Base-by-base conservation (phyloP, 2,329 filamentous ascomycete species). In the Periglandula ipomoeae region DNA sequence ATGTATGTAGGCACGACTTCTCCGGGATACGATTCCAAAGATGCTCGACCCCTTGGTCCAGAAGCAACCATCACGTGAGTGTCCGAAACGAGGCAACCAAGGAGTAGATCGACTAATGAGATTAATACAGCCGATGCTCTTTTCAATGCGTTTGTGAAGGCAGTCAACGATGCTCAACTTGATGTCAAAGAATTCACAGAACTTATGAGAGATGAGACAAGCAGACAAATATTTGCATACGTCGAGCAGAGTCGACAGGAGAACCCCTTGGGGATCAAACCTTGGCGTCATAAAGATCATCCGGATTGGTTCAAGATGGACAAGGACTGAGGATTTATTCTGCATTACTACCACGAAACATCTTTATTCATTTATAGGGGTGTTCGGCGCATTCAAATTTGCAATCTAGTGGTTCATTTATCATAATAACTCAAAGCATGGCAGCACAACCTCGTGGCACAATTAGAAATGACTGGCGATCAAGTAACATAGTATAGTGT, bases 231-330 rank as follows among this genome's bases (percentile, higher is more conserved):
- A 10, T 66, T 84, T 47, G 69, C 74, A 10, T 70, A 75, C 49
- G 77, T 73, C 2, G 68, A 63, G 37, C 70, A 74, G 56, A 82
- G 79, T 55, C 72, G 72, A 17, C 66, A 72, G 47, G 70, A 74
- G 35, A 75, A 81, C 39, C 74, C 77, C 0, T 69, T 71, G 45
- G 76, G 73, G 4, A 81, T 84, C 53, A 76, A 72, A 55, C 72
- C 74, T 2, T 84, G 81, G 81, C 71, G 69, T 43, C 71, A 78
- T 19, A 72, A 69, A 48, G 76, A 84, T 32, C 70, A 83, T 49
- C 78, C 81, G 2, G 70, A 79, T 52, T 84, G 80, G 79, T 71
- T 75, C 51, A 63, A 55, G 41, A 53, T 63, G 54, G 63, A 67
- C 17, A 56, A 55, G 43, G 58, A 62, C 48, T 54, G 39, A 51